Conservation (phyloP, 495 filamentous ascomycete species). For the Neurospora tetrasperma region DNA sequence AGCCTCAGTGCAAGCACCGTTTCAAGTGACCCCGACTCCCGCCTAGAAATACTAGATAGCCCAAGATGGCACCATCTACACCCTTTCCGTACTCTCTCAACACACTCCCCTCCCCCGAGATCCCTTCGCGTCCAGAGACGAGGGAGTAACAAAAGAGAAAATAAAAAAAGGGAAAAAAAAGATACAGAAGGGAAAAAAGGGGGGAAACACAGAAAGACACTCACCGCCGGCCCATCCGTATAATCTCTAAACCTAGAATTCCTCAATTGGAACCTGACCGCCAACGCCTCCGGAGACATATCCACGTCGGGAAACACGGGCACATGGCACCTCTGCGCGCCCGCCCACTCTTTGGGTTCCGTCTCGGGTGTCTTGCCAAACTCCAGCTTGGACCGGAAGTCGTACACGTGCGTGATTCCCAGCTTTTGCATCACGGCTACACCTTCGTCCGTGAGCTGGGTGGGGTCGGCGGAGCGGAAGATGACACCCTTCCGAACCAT, state of each 20-base stretch:
- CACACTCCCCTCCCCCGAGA: not conserved
- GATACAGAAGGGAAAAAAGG: not conserved
- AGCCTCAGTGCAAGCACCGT: not conserved
- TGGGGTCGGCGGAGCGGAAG: constrained; percentile 50
- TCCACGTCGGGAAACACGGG: constrained; percentile 51
- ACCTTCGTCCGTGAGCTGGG: constrained; percentile 39
- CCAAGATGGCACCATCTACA: not conserved
- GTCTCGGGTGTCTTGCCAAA: not conserved
- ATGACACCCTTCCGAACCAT: constrained; percentile 38
- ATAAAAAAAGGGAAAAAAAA: too few species aligned
- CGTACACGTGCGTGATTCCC: constrained; percentile 51
- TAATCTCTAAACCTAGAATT: constrained; percentile 33
- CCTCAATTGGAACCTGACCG: constrained; percentile 13
- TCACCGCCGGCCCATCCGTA: constrained; percentile 33
- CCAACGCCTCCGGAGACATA: constrained; percentile 42
- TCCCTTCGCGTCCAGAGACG: not conserved
- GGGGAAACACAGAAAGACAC: constrained; percentile 1
- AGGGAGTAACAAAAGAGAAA: not conserved
- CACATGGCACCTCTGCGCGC: constrained; percentile 40
- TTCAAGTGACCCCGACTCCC: not conserved
- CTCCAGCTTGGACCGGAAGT: constrained; percentile 38
- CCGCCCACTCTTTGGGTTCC: constrained; percentile 32
- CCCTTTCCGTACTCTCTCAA: not conserved
- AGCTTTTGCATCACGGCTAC: constrained; percentile 40
- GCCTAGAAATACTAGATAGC: too few species aligned